phyloP scores from a whole-genome alignment of 805 yeast species.

The Zygoascus biomembranicola region DNA sequence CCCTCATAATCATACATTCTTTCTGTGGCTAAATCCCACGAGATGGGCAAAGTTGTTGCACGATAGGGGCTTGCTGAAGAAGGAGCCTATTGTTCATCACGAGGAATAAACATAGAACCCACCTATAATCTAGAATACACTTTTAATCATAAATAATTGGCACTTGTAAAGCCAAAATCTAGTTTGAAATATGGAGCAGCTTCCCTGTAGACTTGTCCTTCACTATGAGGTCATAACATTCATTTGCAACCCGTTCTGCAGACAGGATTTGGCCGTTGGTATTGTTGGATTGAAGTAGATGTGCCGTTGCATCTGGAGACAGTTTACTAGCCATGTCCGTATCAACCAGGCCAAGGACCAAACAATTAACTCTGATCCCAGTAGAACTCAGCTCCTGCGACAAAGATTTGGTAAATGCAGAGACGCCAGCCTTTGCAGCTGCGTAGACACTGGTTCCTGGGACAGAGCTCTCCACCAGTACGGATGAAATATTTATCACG shows the following conservation, averaged over 20 bases:
- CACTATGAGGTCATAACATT: not conserved
- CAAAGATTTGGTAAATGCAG: constrained; percentile 50
- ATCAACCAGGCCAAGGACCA: constrained; percentile 60
- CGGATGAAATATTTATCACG: constrained; percentile 61
- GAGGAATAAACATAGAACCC: not conserved
- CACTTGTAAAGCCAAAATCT: not conserved
- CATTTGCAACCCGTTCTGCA: not conserved
- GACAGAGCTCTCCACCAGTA: constrained; percentile 40
- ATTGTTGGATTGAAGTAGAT: not conserved
- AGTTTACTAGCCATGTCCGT: constrained; percentile 47
- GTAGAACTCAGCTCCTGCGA: constrained; percentile 50
- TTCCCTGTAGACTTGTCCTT: not conserved
- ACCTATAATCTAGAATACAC: not conserved
- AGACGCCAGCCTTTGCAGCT: constrained; percentile 63
- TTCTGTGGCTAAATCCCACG: not conserved
- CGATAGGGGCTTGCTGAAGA: not conserved
- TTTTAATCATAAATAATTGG: too few relatives aligned
- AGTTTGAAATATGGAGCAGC: not conserved
- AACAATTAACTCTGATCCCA: constrained; percentile 51
- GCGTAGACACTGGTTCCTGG: constrained; percentile 58
- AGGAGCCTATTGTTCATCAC: not conserved
- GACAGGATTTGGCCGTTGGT: not conserved
- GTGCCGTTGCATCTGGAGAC: not conserved
- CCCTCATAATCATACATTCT: not conserved
- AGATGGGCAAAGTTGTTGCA: not conserved